Conservation (phyloP, 805 yeast genomes). For the Saccharomycopsis synnaedendra region DNA sequence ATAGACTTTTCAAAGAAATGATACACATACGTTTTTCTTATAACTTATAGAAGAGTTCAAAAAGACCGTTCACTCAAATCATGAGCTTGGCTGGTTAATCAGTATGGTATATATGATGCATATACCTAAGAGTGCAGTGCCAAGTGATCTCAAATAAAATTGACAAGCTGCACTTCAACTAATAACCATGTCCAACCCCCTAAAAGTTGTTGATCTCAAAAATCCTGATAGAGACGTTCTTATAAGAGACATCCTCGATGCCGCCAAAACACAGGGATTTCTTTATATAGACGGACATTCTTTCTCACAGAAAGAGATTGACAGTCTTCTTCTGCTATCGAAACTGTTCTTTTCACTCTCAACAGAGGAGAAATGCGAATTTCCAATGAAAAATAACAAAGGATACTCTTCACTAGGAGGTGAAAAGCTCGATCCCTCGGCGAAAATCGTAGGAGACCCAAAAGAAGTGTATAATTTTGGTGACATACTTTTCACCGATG, state of each 20-base stretch:
- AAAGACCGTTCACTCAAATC: no score
- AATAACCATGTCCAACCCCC: neutral
- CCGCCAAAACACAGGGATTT: conserved; percentile 41
- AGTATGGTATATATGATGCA: no score
- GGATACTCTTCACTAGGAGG: neutral
- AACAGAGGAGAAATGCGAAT: no score
- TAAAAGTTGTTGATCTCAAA: conserved; percentile 29
- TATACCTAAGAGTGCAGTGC: no score
- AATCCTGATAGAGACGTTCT: conserved; percentile 20
- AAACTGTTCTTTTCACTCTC: conserved; percentile 7
- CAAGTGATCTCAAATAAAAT: no score
- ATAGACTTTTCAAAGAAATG: no score
- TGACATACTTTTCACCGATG: conserved; percentile 36
- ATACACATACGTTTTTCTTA: no score
- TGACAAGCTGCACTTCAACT: no score
- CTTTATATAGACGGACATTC: conserved; percentile 42
- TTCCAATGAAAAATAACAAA: neutral
- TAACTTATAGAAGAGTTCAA: no score
- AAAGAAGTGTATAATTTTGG: conserved; percentile 64
- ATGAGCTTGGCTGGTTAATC: no score
- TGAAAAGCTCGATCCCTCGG: conserved; percentile 3
- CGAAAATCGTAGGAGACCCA: conserved; percentile 34
- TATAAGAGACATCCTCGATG: conserved; percentile 30
- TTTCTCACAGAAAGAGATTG: conserved; percentile 32
- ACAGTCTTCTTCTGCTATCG: conserved; percentile 25